phyloP scores from a whole-genome alignment of 257 asterid genomes.

The Solanum piurae region DNA sequence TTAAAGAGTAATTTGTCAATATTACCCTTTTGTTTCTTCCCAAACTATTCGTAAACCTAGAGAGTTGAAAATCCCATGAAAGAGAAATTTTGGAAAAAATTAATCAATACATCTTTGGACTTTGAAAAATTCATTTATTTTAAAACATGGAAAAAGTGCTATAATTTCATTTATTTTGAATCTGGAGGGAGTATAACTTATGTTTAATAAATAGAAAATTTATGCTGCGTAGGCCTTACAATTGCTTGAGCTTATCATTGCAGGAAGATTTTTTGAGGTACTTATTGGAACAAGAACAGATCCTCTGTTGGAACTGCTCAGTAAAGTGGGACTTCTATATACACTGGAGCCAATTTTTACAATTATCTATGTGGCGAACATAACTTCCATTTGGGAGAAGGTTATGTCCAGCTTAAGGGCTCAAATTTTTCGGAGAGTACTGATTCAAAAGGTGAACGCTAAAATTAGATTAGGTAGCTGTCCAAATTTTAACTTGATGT shows the following conservation, averaged over 20 bases:
- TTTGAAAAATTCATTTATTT: not conserved
- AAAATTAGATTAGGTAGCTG: not conserved
- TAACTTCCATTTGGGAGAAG: constrained; percentile 95
- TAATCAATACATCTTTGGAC: not conserved
- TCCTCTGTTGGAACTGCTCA: constrained; percentile 57
- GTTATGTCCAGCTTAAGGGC: constrained; percentile 97
- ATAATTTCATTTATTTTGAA: not conserved
- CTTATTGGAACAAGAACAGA: constrained; percentile 71
- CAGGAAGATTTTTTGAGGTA: constrained; percentile 88
- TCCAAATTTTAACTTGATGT: not conserved
- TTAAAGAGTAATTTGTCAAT: not conserved
- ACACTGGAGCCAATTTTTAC: constrained; percentile 76
- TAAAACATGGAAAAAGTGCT: not conserved
- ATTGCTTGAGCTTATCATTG: constrained; percentile 10
- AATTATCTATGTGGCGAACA: constrained; percentile 62
- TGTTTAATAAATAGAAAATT: not conserved
- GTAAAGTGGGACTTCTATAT: constrained; percentile 62
- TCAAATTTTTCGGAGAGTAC: constrained; percentile 79
- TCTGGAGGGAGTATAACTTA: not conserved
- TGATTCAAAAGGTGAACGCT: constrained; percentile 76
- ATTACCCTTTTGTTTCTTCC: not conserved
- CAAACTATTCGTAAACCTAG: not conserved
- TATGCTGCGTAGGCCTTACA: not conserved
- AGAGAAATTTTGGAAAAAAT: not conserved
- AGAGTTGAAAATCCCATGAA: not conserved